A percentile compares a stretch with the other conserved stretches of the same genome.
These are phyloP conservation scores for Saccharum officinarum DNA, from an alignment of 176 grass and related monocot genomes.

Conservation along the genomic window DNA sequence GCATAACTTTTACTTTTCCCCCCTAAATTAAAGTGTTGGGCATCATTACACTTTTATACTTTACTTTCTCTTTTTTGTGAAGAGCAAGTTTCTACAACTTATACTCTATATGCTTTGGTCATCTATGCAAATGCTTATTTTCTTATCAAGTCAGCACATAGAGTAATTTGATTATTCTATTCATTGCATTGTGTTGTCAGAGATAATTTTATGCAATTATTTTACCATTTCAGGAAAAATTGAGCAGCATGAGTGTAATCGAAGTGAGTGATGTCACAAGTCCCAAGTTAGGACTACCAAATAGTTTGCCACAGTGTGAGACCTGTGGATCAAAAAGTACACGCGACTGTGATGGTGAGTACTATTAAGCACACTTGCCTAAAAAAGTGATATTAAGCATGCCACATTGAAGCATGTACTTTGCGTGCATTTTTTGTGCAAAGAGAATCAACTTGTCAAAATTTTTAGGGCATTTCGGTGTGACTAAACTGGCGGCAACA, in stretches of 20 bases:
- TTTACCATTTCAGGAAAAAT: slow-evolving; percentile 65
- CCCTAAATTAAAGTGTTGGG: not conserved
- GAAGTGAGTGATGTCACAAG: slow-evolving; percentile 75
- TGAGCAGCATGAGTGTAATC: slow-evolving; percentile 52
- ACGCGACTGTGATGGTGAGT: slow-evolving; percentile 80
- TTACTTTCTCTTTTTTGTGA: not conserved
- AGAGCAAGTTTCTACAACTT: not conserved
- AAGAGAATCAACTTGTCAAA: slow-evolving; percentile 28
- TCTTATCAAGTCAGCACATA: not conserved
- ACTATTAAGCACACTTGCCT: not conserved
- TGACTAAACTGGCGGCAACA: slow-evolving; percentile 64
- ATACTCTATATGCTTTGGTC: not conserved
- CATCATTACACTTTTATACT: not conserved
- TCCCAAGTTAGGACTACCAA: slow-evolving; percentile 80
- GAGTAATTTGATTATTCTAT: slow-evolving; percentile 24
- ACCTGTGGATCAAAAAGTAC: slow-evolving; percentile 68
- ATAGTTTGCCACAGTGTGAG: slow-evolving; percentile 52
- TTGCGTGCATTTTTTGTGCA: slow-evolving; percentile 16
- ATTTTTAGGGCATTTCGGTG: slow-evolving; percentile 79
- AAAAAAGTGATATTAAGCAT: slow-evolving; percentile 16
- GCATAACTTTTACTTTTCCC: not conserved
- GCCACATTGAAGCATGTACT: not conserved
- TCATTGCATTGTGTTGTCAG: not conserved
- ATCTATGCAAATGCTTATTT: not conserved
- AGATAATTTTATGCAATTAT: slow-evolving; percentile 7